These are phyloP conservation scores for Suhomyces sp. DNA, from an alignment of 805 yeast genomes.

Conservation along the genomic window DNA sequence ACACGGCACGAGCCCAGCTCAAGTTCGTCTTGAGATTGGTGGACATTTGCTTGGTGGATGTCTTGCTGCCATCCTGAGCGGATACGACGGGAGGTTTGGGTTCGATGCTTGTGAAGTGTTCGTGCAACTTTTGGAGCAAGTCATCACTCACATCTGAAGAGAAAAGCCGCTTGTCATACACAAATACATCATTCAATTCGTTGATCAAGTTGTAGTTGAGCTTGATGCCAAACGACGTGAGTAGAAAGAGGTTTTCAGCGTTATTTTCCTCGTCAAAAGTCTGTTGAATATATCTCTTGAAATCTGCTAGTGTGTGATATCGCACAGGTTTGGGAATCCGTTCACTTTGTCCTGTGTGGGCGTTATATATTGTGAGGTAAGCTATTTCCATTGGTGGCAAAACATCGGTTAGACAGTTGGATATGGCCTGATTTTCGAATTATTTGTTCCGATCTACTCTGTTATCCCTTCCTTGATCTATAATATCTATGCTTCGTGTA, in stretches of 20 bases:
- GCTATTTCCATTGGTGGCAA: slow-evolving; percentile 10
- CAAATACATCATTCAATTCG: slow-evolving; percentile 55
- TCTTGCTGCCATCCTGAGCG: background rate
- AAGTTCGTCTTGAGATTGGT: slow-evolving; percentile 40
- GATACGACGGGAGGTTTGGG: slow-evolving; percentile 2
- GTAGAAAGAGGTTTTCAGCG: slow-evolving; percentile 42
- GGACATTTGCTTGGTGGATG: background rate
- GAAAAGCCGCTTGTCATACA: slow-evolving; percentile 62
- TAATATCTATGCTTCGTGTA: background rate
- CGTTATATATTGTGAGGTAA: slow-evolving; percentile 32
- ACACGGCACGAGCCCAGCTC: slow-evolving; percentile 51
- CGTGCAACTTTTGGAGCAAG: background rate
- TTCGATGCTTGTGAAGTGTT: slow-evolving; percentile 1
- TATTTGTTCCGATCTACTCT: background rate
- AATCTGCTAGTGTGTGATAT: slow-evolving; percentile 30
- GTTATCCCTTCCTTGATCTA: background rate
- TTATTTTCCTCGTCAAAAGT: slow-evolving; percentile 22
- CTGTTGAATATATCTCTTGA: slow-evolving; percentile 30
- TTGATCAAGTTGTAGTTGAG: slow-evolving; percentile 51
- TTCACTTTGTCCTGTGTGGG: slow-evolving; percentile 35
- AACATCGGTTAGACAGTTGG: background rate
- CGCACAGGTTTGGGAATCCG: slow-evolving; percentile 41
- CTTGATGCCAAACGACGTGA: slow-evolving; percentile 65
- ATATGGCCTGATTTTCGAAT: background rate
- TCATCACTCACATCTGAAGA: slow-evolving; percentile 21